Conservation (phyloP, 106 monocot genomes). For the Dactylorhiza incarnata region DNA sequence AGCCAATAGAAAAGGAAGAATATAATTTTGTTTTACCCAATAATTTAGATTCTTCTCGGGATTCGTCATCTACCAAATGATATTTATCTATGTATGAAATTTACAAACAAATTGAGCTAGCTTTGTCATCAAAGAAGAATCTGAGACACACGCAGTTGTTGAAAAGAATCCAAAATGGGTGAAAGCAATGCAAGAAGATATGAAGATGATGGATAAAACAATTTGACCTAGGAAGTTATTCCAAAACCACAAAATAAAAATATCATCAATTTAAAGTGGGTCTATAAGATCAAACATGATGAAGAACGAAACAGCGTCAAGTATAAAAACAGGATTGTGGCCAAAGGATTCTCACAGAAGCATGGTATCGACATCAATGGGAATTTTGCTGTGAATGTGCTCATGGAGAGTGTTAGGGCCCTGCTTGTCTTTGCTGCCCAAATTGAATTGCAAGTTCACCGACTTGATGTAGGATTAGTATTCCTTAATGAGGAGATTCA, state of each 20-base stretch:
- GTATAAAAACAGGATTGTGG: not conserved
- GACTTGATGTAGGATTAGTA: conserved; percentile 12
- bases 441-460: not conserved
- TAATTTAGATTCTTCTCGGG: too few species aligned
- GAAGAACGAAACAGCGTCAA: not conserved
- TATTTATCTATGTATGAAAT: too few species aligned
- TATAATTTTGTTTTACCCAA: too few species aligned
- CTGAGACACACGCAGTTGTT: too few species aligned
- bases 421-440: not conserved
- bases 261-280: not conserved
- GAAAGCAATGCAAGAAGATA: not conserved
- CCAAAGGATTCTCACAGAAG: not conserved
- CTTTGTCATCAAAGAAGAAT: too few species aligned
- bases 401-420: not conserved
- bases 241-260: not conserved
- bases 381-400: not conserved
- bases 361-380: not conserved
- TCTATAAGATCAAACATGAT: not conserved
- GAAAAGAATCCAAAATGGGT: too few species aligned
- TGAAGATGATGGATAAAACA: not conserved
- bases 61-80: too few species aligned
- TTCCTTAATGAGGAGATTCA: not conserved
- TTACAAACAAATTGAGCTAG: too few species aligned
- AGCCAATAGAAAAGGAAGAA: too few species aligned
- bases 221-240: not conserved